Percentiles rank a stretch among this genome's conserved stretches.
phyloP scores from a whole-genome alignment of 2,329 filamentous ascomycete genomes.

The Cercospora sp. region DNA sequence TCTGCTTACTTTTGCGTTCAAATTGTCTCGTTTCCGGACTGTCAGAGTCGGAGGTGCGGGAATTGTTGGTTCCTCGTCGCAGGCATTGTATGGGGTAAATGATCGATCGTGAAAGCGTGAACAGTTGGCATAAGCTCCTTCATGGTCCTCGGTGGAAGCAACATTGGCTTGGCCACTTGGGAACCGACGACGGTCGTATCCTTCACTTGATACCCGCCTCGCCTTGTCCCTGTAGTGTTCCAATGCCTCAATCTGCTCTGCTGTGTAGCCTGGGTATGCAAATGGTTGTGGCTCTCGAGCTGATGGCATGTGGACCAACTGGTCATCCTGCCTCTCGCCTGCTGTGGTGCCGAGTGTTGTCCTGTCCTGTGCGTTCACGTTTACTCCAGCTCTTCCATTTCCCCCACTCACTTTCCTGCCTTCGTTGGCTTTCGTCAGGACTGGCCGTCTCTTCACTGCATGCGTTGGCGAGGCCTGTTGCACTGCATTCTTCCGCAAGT shows the following conservation, averaged over 20 bases:
- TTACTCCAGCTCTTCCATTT: neutral
- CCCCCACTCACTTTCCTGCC: constrained; percentile 32
- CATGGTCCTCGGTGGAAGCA: neutral
- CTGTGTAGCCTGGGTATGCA: constrained; percentile 34
- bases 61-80: constrained; percentile 5
- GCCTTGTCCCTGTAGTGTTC: constrained; percentile 37
- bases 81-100: constrained; percentile 12
- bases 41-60: constrained; percentile 17
- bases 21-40: constrained; percentile 22
- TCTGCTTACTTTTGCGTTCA: constrained; percentile 11
- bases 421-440: constrained; percentile 31
- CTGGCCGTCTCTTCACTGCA: constrained; percentile 17
- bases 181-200: constrained; percentile 30
- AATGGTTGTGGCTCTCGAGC: constrained; percentile 40
- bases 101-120: neutral
- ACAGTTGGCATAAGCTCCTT: neutral
- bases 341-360: neutral
- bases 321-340: constrained; percentile 26
- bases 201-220: constrained; percentile 32
- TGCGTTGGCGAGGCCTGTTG: constrained; percentile 28
- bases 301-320: constrained; percentile 40
- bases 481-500: constrained; percentile 19
- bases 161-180: neutral
- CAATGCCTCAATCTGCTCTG: constrained; percentile 36
- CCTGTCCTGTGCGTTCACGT: neutral